Percentiles rank a stretch among this genome's conserved stretches.
Evolutionary conservation across 2,329 filamentous ascomycete species (phyloP).

Genomic region (Cylindrodendrum hubeiense): DNA sequence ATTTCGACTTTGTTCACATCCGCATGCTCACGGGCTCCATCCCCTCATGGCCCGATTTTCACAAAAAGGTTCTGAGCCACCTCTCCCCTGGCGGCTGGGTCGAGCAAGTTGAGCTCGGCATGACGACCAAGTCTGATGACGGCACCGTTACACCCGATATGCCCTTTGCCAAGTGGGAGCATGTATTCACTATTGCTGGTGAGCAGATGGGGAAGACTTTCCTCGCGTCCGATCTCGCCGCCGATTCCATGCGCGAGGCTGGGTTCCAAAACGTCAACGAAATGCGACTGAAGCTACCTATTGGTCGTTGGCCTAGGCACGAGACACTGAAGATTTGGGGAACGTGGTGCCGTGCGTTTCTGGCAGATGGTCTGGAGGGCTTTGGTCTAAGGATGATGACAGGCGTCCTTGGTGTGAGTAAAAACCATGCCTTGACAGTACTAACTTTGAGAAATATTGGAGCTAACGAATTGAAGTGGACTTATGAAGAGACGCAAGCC

Average conservation of each 20-base stretch:
- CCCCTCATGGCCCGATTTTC: background rate
- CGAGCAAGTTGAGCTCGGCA: conserved; percentile 5
- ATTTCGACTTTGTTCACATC: conserved; percentile 20
- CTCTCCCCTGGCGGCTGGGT: background rate
- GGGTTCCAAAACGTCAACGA: conserved; percentile 31
- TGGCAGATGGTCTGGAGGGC: conserved; percentile 24
- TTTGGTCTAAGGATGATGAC: conserved; percentile 30
- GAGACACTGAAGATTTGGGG: conserved; percentile 31
- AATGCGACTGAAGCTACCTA: conserved; percentile 15
- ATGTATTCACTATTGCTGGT: conserved; percentile 18
- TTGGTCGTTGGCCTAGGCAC: conserved; percentile 42
- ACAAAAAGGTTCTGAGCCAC: background rate
- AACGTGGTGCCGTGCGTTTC: conserved; percentile 22
- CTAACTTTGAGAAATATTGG: background rate
- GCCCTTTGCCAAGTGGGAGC: conserved; percentile 31
- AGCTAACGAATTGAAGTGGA: background rate
- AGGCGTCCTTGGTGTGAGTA: conserved; percentile 14
- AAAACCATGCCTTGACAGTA: background rate
- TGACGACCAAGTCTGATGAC: conserved; percentile 37
- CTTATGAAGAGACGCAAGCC: conserved; percentile 4
- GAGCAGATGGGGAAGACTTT: conserved; percentile 29
- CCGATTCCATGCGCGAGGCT: conserved; percentile 27
- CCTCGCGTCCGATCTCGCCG: conserved; percentile 23
- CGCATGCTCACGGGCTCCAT: background rate
- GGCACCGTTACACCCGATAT: conserved; percentile 32